Evolutionary conservation across 2,329 filamentous ascomycete species (phyloP), one percentile per base, ranked within the genome.

Genomic region (Exophiala xenobiotica): DNA sequence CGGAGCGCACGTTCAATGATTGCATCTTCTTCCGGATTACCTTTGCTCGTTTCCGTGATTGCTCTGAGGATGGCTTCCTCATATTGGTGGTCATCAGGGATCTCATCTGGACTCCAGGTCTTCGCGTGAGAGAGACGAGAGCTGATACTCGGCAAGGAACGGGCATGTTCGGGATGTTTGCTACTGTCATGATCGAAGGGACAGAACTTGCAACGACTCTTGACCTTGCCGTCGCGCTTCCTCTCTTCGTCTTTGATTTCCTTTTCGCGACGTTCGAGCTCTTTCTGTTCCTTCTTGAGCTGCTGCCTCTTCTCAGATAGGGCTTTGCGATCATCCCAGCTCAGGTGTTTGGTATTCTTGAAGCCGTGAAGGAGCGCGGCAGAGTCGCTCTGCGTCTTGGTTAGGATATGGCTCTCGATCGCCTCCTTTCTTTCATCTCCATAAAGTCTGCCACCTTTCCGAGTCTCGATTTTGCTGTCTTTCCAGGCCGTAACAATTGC

Each of bases 1-100:
- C 87, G 78, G 44, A 95, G 86, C 1, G 88, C 88, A 16, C 81
- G 76, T 64, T 90, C 88, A 41, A 95, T 77, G 52, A 80, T 74
- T 18, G 77, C 77, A 62, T 93, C 89, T 66, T 93, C 86, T 16
- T 81, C 76, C 0, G 76, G 64, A 56, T 92, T 77, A 8, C 88
- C 88, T 1, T 73, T 77, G 0, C 87, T 90, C 0, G 87, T 90
- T 63, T 86, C 79, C 6, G 74, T 72, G 1, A 93, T 85, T 1
- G 86, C 87, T 8, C 75, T 75, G 46, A 77, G 78, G 51, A 93
- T 92, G 1, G 88, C 88, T 35, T 78, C 74, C 64, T 92, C 87
- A 35, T 90, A 78, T 50, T 87, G 18, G 22, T 20, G 20, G 12
- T 12, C 6, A 14, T 11, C 19, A 22, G 18, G n/a, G 12, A 22